Evolutionary conservation across 768 basidiomycete species (phyloP).

Genomic region (Auricularia cornea): DNA sequence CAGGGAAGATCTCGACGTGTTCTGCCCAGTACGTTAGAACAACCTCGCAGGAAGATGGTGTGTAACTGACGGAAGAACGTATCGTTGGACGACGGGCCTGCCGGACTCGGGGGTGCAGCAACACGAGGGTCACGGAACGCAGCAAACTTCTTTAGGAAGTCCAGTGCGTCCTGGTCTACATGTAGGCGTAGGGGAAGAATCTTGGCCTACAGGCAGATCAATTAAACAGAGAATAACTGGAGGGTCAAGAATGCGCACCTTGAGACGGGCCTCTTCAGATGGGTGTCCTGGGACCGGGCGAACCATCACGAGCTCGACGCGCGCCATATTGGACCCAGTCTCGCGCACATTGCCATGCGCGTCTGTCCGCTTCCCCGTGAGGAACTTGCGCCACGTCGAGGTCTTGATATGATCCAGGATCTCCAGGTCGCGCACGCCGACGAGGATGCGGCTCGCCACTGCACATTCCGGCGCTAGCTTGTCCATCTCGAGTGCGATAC

Average conservation of each 20-base stretch:
- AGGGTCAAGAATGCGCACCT: slow-evolving; percentile 39
- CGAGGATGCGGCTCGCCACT: slow-evolving; percentile 56
- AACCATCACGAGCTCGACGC: slow-evolving; percentile 68
- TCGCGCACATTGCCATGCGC: slow-evolving; percentile 83
- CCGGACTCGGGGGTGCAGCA: slow-evolving; percentile 20
- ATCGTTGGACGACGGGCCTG: slow-evolving; percentile 34
- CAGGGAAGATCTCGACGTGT: slow-evolving; percentile 89
- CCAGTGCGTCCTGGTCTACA: slow-evolving; percentile 97
- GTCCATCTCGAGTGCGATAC: slow-evolving; percentile 59
- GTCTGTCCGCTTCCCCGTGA: slow-evolving; percentile 78
- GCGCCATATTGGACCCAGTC: slow-evolving; percentile 90
- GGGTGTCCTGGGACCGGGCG: slow-evolving; percentile 59
- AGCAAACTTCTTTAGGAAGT: slow-evolving; percentile 95
- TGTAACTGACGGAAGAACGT: slow-evolving; percentile 62
- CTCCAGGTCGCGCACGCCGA: slow-evolving; percentile 65
- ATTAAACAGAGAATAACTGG: not conserved
- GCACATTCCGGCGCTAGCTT: slow-evolving; percentile 47
- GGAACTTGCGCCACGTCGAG: slow-evolving; percentile 96
- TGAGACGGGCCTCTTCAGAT: slow-evolving; percentile 69
- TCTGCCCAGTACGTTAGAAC: too few species aligned
- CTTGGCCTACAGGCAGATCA: slow-evolving; percentile 53
- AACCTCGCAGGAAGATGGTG: not conserved
- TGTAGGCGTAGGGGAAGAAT: slow-evolving; percentile 84
- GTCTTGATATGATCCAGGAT: slow-evolving; percentile 97
- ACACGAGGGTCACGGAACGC: slow-evolving; percentile 66